Conservation (phyloP, 2,329 filamentous ascomycete genomes). For the Pseudogymnoascus sp. region DNA sequence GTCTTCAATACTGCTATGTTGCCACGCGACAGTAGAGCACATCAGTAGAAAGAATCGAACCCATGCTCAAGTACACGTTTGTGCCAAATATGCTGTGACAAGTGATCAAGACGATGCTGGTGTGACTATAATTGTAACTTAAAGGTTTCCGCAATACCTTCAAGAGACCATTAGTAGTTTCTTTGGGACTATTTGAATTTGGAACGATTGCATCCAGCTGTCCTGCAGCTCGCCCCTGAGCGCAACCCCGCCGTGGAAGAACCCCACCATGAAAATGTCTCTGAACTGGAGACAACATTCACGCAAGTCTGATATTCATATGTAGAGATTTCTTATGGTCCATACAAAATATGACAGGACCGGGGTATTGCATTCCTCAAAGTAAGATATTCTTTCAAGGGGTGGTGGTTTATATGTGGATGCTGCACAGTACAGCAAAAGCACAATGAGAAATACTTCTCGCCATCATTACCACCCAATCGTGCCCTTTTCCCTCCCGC, state of each 20-base stretch:
- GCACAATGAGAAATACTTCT: neutral
- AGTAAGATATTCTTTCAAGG: neutral
- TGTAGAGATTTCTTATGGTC: neutral
- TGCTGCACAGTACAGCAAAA: neutral
- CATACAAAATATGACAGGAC: neutral
- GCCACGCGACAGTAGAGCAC: constrained; percentile 36
- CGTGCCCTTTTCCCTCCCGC: constrained; percentile 27
- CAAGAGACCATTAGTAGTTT: neutral
- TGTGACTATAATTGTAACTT: neutral
- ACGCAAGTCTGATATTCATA: neutral
- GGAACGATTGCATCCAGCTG: neutral
- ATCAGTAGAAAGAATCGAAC: constrained; percentile 23
- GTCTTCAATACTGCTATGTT: constrained; percentile 52
- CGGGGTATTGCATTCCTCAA: neutral
- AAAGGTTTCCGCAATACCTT: neutral
- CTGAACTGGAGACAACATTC: neutral
- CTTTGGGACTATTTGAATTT: neutral
- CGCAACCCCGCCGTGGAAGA: neutral
- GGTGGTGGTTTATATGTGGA: neutral
- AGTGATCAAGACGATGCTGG: neutral
- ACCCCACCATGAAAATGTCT: neutral
- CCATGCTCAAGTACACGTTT: neutral
- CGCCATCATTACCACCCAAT: constrained; percentile 22
- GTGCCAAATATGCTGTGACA: neutral
- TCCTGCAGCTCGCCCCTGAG: neutral